A percentile compares a stretch with the other conserved stretches of the same genome.
Evolutionary conservation across 2,329 filamentous ascomycete species (phyloP).

Genomic region (Penicillium sp.): DNA sequence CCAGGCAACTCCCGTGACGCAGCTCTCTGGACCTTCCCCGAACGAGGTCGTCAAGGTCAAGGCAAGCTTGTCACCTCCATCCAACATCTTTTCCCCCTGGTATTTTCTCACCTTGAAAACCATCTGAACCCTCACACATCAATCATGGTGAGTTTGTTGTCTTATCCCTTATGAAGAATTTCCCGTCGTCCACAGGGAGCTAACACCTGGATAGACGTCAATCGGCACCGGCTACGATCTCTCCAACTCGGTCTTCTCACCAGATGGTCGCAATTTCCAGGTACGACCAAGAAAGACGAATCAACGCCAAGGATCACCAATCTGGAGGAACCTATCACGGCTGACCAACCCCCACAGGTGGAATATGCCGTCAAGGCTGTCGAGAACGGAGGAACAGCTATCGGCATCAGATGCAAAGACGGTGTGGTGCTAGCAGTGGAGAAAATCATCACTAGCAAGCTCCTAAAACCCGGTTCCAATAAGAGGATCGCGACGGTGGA

Average conservation of each 20-base stretch:
- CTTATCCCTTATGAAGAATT: not conserved
- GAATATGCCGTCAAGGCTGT: conserved; percentile 99
- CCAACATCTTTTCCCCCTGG: not conserved
- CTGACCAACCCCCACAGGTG: conserved; percentile 50
- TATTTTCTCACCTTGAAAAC: not conserved
- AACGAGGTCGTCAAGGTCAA: not conserved
- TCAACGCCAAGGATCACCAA: not conserved
- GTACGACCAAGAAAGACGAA: conserved; percentile 45
- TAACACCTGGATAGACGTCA: conserved; percentile 69
- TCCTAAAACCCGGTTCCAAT: conserved; percentile 92
- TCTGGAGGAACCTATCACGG: not conserved
- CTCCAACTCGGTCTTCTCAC: conserved; percentile 98
- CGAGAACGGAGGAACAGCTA: conserved; percentile 93
- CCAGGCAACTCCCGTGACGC: conserved; percentile 36
- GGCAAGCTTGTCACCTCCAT: conserved; percentile 10
- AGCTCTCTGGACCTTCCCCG: conserved; percentile 21
- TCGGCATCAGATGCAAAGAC: conserved; percentile 96
- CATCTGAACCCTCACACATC: not conserved
- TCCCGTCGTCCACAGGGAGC: not conserved
- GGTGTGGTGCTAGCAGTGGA: conserved; percentile 94
- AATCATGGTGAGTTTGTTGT: conserved; percentile 18
- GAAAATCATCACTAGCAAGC: conserved; percentile 93
- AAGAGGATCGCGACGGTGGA: conserved; percentile 96
- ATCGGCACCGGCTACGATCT: conserved; percentile 99
- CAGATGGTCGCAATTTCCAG: conserved; percentile 98